Evolutionary conservation across 2,329 filamentous ascomycete species (phyloP).

Genomic region (Sporothrix phasma): DNA sequence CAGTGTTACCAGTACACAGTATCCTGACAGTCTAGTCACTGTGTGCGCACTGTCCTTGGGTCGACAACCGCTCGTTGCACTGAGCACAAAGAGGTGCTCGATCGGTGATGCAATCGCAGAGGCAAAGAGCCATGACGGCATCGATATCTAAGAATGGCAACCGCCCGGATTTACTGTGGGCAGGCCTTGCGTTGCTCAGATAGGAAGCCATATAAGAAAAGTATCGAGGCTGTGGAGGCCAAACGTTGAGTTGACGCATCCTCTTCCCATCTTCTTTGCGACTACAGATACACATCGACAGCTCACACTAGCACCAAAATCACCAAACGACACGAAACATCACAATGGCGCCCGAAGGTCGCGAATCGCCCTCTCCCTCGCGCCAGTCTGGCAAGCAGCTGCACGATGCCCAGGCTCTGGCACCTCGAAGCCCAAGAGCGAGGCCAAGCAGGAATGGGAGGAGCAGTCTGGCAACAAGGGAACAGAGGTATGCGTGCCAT

Average conservation of each 20-base stretch:
- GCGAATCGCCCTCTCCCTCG: slow-evolving; percentile 69
- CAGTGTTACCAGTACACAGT: neutral
- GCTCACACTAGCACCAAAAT: neutral
- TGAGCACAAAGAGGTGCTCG: neutral
- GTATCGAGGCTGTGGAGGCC: neutral
- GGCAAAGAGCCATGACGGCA: slow-evolving; percentile 9
- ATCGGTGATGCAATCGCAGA: slow-evolving; percentile 2
- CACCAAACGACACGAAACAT: slow-evolving; percentile 10
- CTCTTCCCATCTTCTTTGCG: neutral
- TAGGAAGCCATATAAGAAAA: neutral
- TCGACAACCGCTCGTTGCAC: neutral
- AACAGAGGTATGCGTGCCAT: slow-evolving; percentile 18
- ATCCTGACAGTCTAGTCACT: neutral
- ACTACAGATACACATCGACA: neutral
- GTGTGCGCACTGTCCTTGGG: neutral
- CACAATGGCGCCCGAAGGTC: slow-evolving; percentile 59
- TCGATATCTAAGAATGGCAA: neutral
- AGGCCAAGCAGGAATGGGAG: slow-evolving; percentile 36
- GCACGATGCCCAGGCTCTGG: slow-evolving; percentile 47
- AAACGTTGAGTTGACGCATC: neutral
- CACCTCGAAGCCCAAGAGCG: slow-evolving; percentile 42
- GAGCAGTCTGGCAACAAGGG: slow-evolving; percentile 4
- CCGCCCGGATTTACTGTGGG: neutral
- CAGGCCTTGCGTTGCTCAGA: neutral
- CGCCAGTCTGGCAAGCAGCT: slow-evolving; percentile 55